These are phyloP conservation scores for Camellia lanceoleosa DNA, from an alignment of 148 eudicot species.

Conservation along the genomic window DNA sequence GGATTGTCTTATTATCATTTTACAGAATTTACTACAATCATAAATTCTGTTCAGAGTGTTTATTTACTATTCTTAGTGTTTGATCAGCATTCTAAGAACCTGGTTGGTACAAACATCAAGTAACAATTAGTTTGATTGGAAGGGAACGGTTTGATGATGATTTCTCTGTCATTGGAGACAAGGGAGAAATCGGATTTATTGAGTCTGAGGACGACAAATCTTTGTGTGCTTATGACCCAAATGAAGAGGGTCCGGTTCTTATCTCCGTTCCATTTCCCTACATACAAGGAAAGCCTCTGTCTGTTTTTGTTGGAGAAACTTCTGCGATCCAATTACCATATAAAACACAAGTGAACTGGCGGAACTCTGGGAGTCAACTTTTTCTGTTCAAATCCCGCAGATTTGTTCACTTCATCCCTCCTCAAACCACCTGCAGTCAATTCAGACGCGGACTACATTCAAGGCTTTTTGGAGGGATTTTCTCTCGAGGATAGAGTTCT, in stretches of 20 bases:
- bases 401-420: constrained; percentile 55
- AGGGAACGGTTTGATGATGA: constrained; percentile 45
- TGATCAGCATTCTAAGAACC: neutral
- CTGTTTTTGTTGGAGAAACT: constrained; percentile 47
- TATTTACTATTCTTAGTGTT: neutral
- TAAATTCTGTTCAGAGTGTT: neutral
- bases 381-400: constrained; percentile 65
- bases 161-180: constrained; percentile 59
- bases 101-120: neutral
- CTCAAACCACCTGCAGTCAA: constrained; percentile 53
- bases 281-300: constrained; percentile 50
- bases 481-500: constrained; percentile 62
- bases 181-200: constrained; percentile 65
- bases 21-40: neutral
- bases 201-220: constrained; percentile 54
- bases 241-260: constrained; percentile 45
- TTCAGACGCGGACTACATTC: constrained; percentile 35
- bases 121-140: constrained; percentile 31
- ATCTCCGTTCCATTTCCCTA: constrained; percentile 72
- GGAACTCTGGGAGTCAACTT: constrained; percentile 52
- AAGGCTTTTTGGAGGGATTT: constrained; percentile 46
- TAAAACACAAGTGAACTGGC: constrained; percentile 50
- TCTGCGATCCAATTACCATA: constrained; percentile 42
- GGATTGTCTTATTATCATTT: neutral
- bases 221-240: constrained; percentile 42